Base-by-base conservation (phyloP, 2,329 filamentous ascomycete genomes). In the Colletotrichum shisoi region DNA sequence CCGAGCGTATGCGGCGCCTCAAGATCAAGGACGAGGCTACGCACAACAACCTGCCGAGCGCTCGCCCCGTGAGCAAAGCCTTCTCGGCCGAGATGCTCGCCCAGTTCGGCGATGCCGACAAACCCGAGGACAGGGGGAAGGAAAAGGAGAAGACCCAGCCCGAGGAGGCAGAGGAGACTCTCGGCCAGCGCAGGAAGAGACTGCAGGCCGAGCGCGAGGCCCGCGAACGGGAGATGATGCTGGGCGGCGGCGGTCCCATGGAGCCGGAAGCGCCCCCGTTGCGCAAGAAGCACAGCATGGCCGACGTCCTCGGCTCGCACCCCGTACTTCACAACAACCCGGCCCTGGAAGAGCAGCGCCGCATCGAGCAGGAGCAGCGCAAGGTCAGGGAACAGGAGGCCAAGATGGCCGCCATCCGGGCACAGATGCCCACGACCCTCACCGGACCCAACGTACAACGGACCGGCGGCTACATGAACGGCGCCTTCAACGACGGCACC, bases 101-200 rank as follows among this genome's bases (percentile, higher is more conserved):
- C 70, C 86, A 90, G 67, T 86, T 91, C 70, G 87, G 84, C 40
- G 81, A 82, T 19, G 78, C 80, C 1, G 77, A 79, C 15, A 73
- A 78, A 21, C 73, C 76, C 19, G 73, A 78, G 5, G 72, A 69
- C 44, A 76, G 78, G 59, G 72, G 62, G 15, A 72, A 73, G 40
- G 75, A 71, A 4, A 77, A 77, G 53, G 68, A 68, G 21, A 75
- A 68, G 21, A 75, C 72, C 40, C 70, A 74, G 39, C 74, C 71
- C 6, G 70, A 74, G 21, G 82, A 84, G 68, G 90, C 89, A 70
- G 90, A 93, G 71, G 92, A 95, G 74, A 94, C 92, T 0, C 82
- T 95, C 0, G 92, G 91, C 11, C 91, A 94, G 76, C 88, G 92
- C 12, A 88, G 91, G 0, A 87, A 87, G 34, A 86, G 92, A 31